Percentiles rank a stretch among this genome's conserved stretches.
These are phyloP conservation scores for Hanseniaspora sp. DNA, from an alignment of 1,139 yeast species.

Conservation along the genomic window DNA sequence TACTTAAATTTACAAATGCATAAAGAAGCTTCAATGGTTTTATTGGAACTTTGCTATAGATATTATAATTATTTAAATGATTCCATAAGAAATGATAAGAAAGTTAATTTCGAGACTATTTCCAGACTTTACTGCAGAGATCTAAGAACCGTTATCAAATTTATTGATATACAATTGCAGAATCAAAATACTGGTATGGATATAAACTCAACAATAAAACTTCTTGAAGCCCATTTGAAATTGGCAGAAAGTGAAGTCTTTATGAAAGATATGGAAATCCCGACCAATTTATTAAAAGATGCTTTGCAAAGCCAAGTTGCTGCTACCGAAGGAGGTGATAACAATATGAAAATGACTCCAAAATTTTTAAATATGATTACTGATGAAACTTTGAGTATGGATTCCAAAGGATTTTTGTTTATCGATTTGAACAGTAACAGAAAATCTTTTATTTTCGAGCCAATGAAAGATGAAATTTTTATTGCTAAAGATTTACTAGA, in stretches of 20 bases:
- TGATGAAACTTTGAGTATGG: constrained; percentile 25
- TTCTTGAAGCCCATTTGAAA: constrained; percentile 51
- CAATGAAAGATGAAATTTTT: constrained; percentile 65
- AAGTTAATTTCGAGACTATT: constrained; percentile 24
- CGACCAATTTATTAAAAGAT: constrained; percentile 9
- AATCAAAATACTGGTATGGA: constrained; percentile 13
- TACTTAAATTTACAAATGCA: constrained; percentile 53
- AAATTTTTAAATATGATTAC: constrained; percentile 25
- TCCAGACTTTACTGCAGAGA: constrained; percentile 53
- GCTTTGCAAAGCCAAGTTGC: background rate
- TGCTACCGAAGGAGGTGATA: background rate
- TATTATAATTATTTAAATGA: constrained; percentile 45
- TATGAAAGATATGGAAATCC: constrained; percentile 28
- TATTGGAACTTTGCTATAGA: constrained; percentile 54
- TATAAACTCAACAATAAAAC: constrained; percentile 46
- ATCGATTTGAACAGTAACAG: constrained; percentile 28
- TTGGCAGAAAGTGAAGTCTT: constrained; percentile 55
- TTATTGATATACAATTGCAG: constrained; percentile 45
- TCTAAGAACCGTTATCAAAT: constrained; percentile 54
- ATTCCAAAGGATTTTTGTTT: constrained; percentile 28
- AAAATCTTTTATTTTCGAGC: constrained; percentile 46
- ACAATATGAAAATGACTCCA: background rate
- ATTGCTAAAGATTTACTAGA: constrained; percentile 60
- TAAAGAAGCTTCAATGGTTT: constrained; percentile 54
- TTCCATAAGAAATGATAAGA: constrained; percentile 26